Evolutionary conservation across 805 yeast genomes (phyloP).

Genomic region (Kazachstania kunashirensis): DNA sequence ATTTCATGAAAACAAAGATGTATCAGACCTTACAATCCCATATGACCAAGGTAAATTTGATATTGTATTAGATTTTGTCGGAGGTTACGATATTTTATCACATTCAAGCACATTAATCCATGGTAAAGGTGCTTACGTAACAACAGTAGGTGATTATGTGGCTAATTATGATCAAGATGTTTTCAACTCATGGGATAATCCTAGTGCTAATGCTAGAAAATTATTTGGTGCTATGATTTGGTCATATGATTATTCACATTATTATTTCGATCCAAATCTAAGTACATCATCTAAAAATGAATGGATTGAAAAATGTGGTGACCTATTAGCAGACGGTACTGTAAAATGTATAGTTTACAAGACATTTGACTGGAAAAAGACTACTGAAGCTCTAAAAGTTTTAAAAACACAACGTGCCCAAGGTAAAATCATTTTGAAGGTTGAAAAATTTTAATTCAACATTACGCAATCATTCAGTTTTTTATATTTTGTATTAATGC

Average conservation of each 20-base stretch:
- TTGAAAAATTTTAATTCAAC: constrained; percentile 31
- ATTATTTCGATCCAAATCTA: constrained; percentile 27
- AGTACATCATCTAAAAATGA: constrained; percentile 22
- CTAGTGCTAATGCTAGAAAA: constrained; percentile 31
- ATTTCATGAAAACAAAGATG: constrained; percentile 15
- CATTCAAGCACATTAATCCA: constrained; percentile 37
- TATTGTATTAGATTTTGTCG: constrained; percentile 57
- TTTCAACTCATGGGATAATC: constrained; percentile 30
- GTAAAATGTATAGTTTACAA: constrained; percentile 46
- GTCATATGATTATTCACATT: constrained; percentile 31
- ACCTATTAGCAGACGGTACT: constrained; percentile 39
- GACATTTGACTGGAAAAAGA: constrained; percentile 45
- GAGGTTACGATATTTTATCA: constrained; percentile 48
- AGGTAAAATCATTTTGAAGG: constrained; percentile 58
- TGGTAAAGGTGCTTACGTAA: constrained; percentile 43
- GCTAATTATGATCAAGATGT: constrained; percentile 32
- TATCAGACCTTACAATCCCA: constrained; percentile 16
- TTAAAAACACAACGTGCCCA: constrained; percentile 43
- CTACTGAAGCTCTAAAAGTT: constrained; percentile 43
- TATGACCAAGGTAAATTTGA: constrained; percentile 44
- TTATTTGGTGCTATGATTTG: constrained; percentile 29
- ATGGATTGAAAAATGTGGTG: constrained; percentile 37
- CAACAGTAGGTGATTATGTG: constrained; percentile 57
- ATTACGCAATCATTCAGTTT: too few species aligned
- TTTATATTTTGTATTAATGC: too few species aligned